phyloP scores from a whole-genome alignment of 306 rosid species.

The Fragaria iinumae region DNA sequence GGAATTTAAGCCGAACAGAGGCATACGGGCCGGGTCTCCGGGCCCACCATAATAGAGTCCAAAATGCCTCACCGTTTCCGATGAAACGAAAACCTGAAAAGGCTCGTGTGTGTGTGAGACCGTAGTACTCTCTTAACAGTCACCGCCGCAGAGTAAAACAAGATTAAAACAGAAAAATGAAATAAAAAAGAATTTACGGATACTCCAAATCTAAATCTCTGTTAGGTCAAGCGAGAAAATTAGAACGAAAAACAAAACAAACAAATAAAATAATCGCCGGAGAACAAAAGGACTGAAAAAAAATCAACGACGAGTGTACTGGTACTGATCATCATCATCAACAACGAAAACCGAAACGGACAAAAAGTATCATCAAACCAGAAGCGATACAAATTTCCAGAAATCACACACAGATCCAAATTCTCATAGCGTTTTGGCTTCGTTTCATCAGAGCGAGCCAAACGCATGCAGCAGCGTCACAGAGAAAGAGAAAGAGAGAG shows the following conservation, averaged over 20 bases:
- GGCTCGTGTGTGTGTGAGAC: neutral
- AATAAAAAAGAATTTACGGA: neutral
- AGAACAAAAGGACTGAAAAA: neutral
- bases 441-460: slow-evolving; percentile 7
- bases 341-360: neutral
- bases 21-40: slow-evolving; percentile 17
- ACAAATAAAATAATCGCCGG: neutral
- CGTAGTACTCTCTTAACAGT: neutral
- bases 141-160: neutral
- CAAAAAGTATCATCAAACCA: neutral
- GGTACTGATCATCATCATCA: neutral
- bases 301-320: neutral
- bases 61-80: slow-evolving; percentile 10
- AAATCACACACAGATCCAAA: neutral
- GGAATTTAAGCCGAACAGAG: neutral
- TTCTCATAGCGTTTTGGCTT: neutral
- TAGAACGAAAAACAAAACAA: neutral
- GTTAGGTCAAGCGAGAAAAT: slow-evolving; percentile 10
- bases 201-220: neutral
- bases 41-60: slow-evolving; percentile 4
- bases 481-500: neutral
- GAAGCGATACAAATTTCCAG: neutral
- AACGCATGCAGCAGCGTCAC: slow-evolving; percentile 18
- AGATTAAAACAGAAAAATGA: neutral
- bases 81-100: neutral